A percentile compares a stretch with the other conserved stretches of the same genome.
phyloP scores from a whole-genome alignment of 2,329 filamentous ascomycete species.

The Sarocladium brachiariae region DNA sequence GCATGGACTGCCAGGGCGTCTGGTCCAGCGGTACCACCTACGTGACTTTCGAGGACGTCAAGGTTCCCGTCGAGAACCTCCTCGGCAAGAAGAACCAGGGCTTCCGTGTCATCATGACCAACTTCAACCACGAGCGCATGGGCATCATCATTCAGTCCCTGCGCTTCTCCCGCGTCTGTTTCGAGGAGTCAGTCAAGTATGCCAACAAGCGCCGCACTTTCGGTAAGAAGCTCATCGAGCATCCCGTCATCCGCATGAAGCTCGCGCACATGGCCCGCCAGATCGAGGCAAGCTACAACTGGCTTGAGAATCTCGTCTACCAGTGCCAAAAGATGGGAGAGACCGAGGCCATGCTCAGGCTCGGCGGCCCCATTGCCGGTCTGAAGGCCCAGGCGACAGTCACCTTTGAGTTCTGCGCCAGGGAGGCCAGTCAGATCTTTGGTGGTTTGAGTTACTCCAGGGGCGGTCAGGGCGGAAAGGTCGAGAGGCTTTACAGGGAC shows the following conservation, averaged over 20 bases:
- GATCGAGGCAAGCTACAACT: slow-evolving; percentile 94
- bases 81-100: slow-evolving; percentile 97
- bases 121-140: slow-evolving; percentile 99
- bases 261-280: slow-evolving; percentile 97
- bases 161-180: slow-evolving; percentile 93
- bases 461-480: slow-evolving; percentile 90
- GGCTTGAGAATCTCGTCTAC: slow-evolving; percentile 92
- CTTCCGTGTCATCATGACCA: slow-evolving; percentile 99
- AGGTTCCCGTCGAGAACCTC: slow-evolving; percentile 98
- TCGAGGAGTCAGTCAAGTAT: slow-evolving; percentile 94
- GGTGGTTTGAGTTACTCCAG: slow-evolving; percentile 87
- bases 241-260: slow-evolving; percentile 96
- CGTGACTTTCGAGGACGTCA: slow-evolving; percentile 97
- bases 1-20: slow-evolving; percentile 98
- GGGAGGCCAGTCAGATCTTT: slow-evolving; percentile 96
- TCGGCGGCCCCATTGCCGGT: slow-evolving; percentile 87
- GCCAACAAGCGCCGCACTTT: slow-evolving; percentile 96
- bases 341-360: slow-evolving; percentile 89
- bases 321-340: slow-evolving; percentile 92
- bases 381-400: slow-evolving; percentile 91
- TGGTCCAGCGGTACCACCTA: slow-evolving; percentile 95
- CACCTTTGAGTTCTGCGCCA: slow-evolving; percentile 95
- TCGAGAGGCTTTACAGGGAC: slow-evolving; percentile 90
- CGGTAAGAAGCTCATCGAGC: slow-evolving; percentile 91
- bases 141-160: slow-evolving; percentile 97